phyloP scores from a whole-genome alignment of 805 yeast species.

The Wickerhamomyces canadensis region DNA sequence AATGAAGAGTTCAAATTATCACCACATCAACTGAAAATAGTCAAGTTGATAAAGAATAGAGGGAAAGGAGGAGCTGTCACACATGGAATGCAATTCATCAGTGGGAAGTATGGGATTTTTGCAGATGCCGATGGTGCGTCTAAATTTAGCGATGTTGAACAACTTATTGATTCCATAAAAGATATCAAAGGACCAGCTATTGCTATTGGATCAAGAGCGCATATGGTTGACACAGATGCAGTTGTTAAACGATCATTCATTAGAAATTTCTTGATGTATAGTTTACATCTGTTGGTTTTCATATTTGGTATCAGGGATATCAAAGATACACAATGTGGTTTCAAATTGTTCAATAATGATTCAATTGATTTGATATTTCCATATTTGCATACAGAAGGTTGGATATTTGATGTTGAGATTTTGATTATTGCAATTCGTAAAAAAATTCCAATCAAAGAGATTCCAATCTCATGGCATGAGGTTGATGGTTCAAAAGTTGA shows the following conservation, averaged over 20 bases:
- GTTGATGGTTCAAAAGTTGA: slow-evolving; percentile 93
- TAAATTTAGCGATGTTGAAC: slow-evolving; percentile 60
- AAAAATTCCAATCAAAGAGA: slow-evolving; percentile 60
- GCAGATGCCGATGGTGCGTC: slow-evolving; percentile 99
- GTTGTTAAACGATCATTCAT: slow-evolving; percentile 90
- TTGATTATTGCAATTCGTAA: slow-evolving; percentile 75
- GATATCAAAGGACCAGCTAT: slow-evolving; percentile 41
- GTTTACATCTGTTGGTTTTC: slow-evolving; percentile 79
- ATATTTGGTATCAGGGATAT: slow-evolving; percentile 84
- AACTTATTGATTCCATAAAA: slow-evolving; percentile 41
- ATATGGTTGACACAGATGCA: slow-evolving; percentile 92
- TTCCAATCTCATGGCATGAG: slow-evolving; percentile 94
- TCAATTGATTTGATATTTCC: slow-evolving; percentile 72
- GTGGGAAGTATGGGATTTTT: slow-evolving; percentile 73
- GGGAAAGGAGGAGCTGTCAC: slow-evolving; percentile 98
- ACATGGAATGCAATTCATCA: slow-evolving; percentile 74
- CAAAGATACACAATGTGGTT: slow-evolving; percentile 96
- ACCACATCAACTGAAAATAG: slow-evolving; percentile 63
- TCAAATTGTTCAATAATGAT: slow-evolving; percentile 77
- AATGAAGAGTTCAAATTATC: slow-evolving; percentile 35
- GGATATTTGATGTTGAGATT: slow-evolving; percentile 97
- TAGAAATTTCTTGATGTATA: slow-evolving; percentile 89
- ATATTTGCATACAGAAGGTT: slow-evolving; percentile 90
- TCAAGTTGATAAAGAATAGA: slow-evolving; percentile 67
- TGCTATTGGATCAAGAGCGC: slow-evolving; percentile 92